These are phyloP conservation scores for Backusella parvicylindrica DNA, from an alignment of 192 early-diverging fungal species.

Conservation along the genomic window DNA sequence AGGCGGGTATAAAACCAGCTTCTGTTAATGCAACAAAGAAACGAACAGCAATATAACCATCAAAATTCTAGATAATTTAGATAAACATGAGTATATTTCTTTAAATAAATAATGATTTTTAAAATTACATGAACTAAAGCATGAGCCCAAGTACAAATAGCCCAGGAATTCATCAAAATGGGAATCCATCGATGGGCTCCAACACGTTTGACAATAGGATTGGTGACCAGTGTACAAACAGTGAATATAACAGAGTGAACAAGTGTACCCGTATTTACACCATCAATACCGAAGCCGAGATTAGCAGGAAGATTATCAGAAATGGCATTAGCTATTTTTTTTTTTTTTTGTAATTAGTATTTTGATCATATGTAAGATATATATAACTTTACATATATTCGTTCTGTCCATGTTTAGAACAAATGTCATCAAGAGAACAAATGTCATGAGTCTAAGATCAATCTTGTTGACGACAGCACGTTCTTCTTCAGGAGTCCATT, in stretches of 20 bases:
- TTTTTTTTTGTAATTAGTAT: neutral
- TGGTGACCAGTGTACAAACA: constrained; percentile 44
- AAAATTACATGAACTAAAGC: neutral
- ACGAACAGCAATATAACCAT: constrained; percentile 40
- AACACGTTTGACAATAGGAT: constrained; percentile 43
- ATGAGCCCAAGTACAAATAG: constrained; percentile 24
- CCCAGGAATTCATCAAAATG: constrained; percentile 30
- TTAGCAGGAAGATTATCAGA: constrained; percentile 45
- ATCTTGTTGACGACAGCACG: constrained; percentile 33
- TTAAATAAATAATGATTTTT: neutral
- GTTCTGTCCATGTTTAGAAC: constrained; percentile 24
- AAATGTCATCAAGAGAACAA: constrained; percentile 46
- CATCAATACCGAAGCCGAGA: constrained; percentile 39
- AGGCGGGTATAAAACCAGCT: constrained; percentile 33
- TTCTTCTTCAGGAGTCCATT: constrained; percentile 53
- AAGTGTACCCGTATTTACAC: constrained; percentile 39
- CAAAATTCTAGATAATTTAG: constrained; percentile 27
- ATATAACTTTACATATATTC: constrained; percentile 21
- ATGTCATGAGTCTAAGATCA: constrained; percentile 47
- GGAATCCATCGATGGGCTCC: constrained; percentile 54
- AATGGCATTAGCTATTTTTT: constrained; percentile 34
- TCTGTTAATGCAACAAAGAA: constrained; percentile 47
- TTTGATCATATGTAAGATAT: neutral
- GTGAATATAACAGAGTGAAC: constrained; percentile 36
- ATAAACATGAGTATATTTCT: neutral